Evolutionary conservation across 805 yeast species (phyloP).

Genomic region (Teunomyces pallodes): DNA sequence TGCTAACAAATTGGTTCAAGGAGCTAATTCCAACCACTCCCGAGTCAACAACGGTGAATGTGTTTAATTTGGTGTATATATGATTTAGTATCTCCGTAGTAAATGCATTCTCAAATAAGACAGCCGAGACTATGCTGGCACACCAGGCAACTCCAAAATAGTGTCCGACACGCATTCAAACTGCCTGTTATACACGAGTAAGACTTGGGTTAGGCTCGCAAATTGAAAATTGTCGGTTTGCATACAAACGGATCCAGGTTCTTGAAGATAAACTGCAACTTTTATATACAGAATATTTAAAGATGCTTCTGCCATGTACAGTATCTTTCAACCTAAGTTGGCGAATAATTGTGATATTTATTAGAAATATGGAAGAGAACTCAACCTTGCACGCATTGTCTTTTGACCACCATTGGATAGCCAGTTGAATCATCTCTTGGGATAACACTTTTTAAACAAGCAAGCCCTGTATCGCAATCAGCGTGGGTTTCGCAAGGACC

Average conservation of each 20-base stretch:
- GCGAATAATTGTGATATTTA: no score
- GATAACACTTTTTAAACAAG: no score
- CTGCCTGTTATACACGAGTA: background rate
- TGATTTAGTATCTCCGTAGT: conserved; percentile 53
- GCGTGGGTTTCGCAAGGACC: no score
- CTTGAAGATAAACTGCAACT: no score
- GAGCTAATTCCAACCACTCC: conserved; percentile 14
- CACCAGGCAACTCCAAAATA: background rate
- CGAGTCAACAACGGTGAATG: conserved; percentile 13
- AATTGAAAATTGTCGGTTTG: background rate
- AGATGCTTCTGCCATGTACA: no score
- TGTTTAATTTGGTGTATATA: conserved; percentile 7
- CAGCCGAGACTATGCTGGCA: conserved; percentile 11
- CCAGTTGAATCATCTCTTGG: no score
- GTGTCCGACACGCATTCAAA: background rate
- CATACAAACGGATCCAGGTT: background rate
- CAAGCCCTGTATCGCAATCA: no score
- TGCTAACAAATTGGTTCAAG: conserved; percentile 13
- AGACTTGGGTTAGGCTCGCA: background rate
- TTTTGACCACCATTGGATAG: no score
- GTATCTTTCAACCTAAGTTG: no score
- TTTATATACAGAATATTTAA: no score
- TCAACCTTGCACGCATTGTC: no score
- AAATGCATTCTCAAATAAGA: conserved; percentile 52
- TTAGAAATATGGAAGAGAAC: no score